phyloP scores from a whole-genome alignment of 1,284 basidiomycete species.

The Microbotryum scabiosae region DNA sequence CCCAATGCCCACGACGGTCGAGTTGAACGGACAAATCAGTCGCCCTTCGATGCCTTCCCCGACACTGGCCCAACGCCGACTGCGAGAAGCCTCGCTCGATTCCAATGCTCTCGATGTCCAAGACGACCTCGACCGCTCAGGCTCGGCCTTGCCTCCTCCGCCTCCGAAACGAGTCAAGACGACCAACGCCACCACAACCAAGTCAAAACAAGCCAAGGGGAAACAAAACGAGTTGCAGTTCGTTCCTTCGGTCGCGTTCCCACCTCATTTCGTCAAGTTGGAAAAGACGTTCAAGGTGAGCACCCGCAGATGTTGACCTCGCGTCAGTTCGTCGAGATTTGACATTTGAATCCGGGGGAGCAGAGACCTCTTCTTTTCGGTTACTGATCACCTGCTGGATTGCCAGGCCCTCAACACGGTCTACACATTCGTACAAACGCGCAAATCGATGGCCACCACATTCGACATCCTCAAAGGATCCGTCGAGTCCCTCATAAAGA shows the following conservation, averaged over 20 bases:
- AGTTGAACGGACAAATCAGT: too few species aligned
- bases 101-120: too few species aligned
- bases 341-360: neutral
- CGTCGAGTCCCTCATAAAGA: slow-evolving; percentile 66
- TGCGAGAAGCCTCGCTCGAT: too few species aligned
- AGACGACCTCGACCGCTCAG: too few species aligned
- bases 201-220: neutral
- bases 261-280: slow-evolving; percentile 40
- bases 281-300: slow-evolving; percentile 41
- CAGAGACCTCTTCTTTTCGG: neutral
- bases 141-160: too few species aligned
- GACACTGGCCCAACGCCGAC: too few species aligned
- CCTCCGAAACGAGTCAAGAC: neutral
- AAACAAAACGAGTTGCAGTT: slow-evolving; percentile 24
- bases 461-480: slow-evolving; percentile 66
- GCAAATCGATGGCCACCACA: slow-evolving; percentile 72
- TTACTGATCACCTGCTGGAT: neutral
- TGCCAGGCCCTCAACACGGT: slow-evolving; percentile 76
- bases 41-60: too few species aligned
- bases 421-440: slow-evolving; percentile 73
- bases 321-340: neutral
- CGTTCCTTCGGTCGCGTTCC: slow-evolving; percentile 34
- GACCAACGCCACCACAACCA: neutral
- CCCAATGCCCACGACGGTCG: too few species aligned
- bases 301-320: too few species aligned